Percentiles rank a stretch among this genome's conserved stretches.
These are phyloP conservation scores for Aspergillus conjunctus DNA, from an alignment of 495 filamentous ascomycete genomes.

Conservation along the genomic window DNA sequence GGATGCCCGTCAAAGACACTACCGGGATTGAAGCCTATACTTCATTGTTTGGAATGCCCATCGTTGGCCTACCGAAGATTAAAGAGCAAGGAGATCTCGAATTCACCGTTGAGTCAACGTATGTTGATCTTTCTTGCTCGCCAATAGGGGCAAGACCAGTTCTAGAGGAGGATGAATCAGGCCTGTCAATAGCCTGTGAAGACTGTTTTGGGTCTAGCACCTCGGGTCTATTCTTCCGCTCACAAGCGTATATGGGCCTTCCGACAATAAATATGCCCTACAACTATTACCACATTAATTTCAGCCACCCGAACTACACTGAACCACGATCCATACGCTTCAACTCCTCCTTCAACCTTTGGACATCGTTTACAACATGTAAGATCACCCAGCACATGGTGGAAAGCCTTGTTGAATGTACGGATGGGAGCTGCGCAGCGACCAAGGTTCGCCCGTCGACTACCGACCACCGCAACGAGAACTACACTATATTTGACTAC, in stretches of 20 bases:
- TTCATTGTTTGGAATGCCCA: slow-evolving; percentile 20
- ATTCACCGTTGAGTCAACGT: slow-evolving; percentile 20
- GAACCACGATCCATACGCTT: slow-evolving; percentile 11
- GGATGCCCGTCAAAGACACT: slow-evolving; percentile 14
- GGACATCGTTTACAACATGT: slow-evolving; percentile 2
- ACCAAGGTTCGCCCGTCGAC: slow-evolving; percentile 17
- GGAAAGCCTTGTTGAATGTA: slow-evolving; percentile 12
- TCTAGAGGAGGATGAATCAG: neutral
- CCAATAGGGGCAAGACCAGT: neutral
- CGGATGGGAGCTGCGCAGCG: slow-evolving; percentile 7
- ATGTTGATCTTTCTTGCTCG: slow-evolving; percentile 15
- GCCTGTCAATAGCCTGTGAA: slow-evolving; percentile 8
- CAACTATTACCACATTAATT: neutral
- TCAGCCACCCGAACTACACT: slow-evolving; percentile 2
- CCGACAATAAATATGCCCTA: neutral
- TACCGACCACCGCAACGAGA: slow-evolving; percentile 11
- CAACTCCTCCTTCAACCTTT: neutral
- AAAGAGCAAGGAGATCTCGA: slow-evolving; percentile 10
- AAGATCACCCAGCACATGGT: slow-evolving; percentile 11
- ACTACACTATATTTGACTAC: slow-evolving; percentile 18
- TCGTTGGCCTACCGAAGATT: slow-evolving; percentile 8
- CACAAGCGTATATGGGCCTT: slow-evolving; percentile 13
- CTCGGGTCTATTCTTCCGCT: neutral
- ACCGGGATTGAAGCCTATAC: slow-evolving; percentile 10
- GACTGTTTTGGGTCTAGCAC: neutral